Percentiles rank a stretch among this genome's conserved stretches.
Evolutionary conservation across 1,139 yeast species (phyloP).

Genomic region (Blastobotrys persicus): DNA sequence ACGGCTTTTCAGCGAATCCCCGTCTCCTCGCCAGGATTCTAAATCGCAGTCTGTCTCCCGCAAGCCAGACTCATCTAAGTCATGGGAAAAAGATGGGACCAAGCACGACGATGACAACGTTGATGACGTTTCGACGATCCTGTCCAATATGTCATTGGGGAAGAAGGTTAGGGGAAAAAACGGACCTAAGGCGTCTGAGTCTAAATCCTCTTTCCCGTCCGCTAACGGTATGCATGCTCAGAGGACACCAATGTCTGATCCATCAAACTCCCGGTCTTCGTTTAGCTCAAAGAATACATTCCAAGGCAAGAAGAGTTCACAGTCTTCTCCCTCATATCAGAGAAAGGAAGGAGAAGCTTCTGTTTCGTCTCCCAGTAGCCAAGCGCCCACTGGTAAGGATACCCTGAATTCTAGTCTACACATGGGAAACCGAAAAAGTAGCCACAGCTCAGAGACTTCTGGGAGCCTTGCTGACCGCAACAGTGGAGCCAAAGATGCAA

Average conservation of each 20-base stretch:
- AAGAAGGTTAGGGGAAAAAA: neutral
- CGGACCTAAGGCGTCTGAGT: neutral
- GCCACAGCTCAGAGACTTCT: no score
- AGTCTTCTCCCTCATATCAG: no score
- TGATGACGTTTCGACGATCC: neutral
- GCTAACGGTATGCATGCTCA: neutral
- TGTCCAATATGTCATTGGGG: neutral
- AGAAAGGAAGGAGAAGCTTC: no score
- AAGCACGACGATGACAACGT: neutral
- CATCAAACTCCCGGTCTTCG: neutral
- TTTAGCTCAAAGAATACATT: neutral
- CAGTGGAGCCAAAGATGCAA: no score
- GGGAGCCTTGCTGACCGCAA: no score
- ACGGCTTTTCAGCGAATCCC: neutral
- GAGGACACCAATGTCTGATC: neutral
- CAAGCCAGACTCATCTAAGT: neutral
- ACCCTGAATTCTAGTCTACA: no score
- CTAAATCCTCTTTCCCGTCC: neutral
- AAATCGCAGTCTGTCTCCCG: neutral
- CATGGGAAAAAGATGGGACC: neutral
- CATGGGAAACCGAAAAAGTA: no score
- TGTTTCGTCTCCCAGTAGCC: no score
- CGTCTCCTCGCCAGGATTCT: neutral
- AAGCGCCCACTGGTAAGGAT: no score
- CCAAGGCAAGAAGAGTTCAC: slow-evolving; percentile 1